Base-by-base conservation (phyloP, 441 rosid species). In the Erodium trifolium region DNA sequence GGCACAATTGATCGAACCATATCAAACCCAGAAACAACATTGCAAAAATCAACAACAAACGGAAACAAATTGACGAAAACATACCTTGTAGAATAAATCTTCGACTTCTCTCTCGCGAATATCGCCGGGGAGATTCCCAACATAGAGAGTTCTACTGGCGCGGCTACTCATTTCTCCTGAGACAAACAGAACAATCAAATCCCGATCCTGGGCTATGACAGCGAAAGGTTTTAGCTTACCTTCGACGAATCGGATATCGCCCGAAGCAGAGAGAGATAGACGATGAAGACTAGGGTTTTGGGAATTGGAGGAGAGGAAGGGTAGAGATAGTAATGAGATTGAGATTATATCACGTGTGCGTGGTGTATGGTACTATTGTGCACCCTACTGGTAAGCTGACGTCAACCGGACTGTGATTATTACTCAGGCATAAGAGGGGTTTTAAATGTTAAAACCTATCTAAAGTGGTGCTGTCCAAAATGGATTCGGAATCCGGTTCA, bases 21-120 rank as follows among this genome's bases (percentile, higher is more conserved):
- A 17, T 4, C 8, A 29, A 62, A 18, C 5, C 57, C 57, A 12
- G 53, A 1, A 1, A 31, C 14, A 37, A 64, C 37, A 34, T 34
- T 34, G 37, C 37, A 16, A 17, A 60, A 51, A 59, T 0, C 3
- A 27, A 62, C 6, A 14, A 76, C 2, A 18, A 16, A 0, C 16
- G 11, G 11, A 14, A 49, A 49, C 14, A 49, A 49, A 34, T 11
- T 3, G 37, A 29, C 5, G 11, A 62, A 2, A 17, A 39, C 37
- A 1, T 66, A 90, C 99, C 91, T 94, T 91, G 77, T 82, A 81
- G 73, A 94, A 91, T 80, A 94, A 80, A 85, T 92, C 99, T 71
- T 94, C 99, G 35, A 94, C 97, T 82, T 90, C 97, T 74, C 84
- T 85, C 84, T 89, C 96, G 18, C 99, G 96, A 73, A 88, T 86